A percentile compares a stretch with the other conserved stretches of the same genome.
phyloP scores from a whole-genome alignment of 208 protist genomes.

The Leishmania major region DNA sequence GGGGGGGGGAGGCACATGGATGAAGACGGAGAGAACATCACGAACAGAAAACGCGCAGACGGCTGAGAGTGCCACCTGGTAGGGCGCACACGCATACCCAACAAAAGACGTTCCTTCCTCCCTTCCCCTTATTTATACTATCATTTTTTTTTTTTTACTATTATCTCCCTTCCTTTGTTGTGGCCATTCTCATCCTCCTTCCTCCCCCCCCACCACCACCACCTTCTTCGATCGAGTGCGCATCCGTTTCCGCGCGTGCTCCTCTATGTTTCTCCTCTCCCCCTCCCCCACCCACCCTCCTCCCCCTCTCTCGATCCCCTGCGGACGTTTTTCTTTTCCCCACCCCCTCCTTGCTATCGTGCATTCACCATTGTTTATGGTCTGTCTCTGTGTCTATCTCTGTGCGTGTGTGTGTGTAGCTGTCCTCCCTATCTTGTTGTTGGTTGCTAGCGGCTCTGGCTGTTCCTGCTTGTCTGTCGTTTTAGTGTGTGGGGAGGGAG shows the following conservation, averaged over 20 bases:
- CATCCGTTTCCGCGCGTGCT: background rate
- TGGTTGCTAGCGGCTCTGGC: no score
- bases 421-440: no score
- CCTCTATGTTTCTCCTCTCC: background rate
- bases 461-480: background rate
- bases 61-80: no score
- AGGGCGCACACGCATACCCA: no score
- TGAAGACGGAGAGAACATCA: background rate
- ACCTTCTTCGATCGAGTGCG: no score
- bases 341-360: background rate
- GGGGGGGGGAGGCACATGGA: background rate
- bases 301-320: background rate
- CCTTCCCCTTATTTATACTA: no score
- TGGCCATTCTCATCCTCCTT: no score
- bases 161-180: background rate
- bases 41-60: no score
- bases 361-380: background rate
- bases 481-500: background rate
- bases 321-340: background rate
- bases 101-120: no score
- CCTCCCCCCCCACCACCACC: no score
- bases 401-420: background rate
- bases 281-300: no score
- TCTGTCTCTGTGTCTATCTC: background rate
- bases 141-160: no score